Conservation (phyloP, 2,329 filamentous ascomycete genomes). For the Tolypocladium ophioglossoides region DNA sequence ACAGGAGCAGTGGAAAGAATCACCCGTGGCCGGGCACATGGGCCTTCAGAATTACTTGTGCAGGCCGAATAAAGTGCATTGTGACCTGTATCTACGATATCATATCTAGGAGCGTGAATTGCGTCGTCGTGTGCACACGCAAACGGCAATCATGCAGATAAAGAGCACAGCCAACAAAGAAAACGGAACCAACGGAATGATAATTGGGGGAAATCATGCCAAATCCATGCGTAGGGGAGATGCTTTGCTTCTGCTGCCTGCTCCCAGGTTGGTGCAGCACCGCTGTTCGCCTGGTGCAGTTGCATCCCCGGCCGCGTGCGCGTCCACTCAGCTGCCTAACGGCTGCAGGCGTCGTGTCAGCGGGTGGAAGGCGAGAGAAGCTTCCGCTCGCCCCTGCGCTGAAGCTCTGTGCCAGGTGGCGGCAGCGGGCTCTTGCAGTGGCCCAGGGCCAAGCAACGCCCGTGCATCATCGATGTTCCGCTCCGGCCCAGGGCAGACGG, state of each 20-base stretch:
- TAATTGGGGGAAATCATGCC: not conserved
- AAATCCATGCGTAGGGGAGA: not conserved
- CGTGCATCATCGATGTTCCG: slow-evolving; percentile 26
- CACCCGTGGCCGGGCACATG: too few relatives aligned
- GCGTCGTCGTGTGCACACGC: too few relatives aligned
- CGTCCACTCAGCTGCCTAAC: slow-evolving; percentile 6
- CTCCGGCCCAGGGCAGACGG: slow-evolving; percentile 14
- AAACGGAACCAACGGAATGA: not conserved
- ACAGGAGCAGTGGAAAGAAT: too few relatives aligned
- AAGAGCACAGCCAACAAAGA: not conserved
- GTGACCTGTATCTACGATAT: too few relatives aligned
- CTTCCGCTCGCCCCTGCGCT: slow-evolving; percentile 14
- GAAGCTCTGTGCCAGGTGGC: not conserved
- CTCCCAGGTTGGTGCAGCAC: not conserved
- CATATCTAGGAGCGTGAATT: too few relatives aligned
- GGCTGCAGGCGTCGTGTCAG: not conserved
- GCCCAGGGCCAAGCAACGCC: not conserved
- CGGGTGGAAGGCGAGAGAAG: slow-evolving; percentile 19
- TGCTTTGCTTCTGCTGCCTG: not conserved
- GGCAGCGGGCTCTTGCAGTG: not conserved
- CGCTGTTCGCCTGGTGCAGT: not conserved
- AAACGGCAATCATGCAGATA: too few relatives aligned
- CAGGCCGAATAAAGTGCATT: too few relatives aligned
- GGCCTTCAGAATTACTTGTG: too few relatives aligned
- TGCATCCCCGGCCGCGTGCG: slow-evolving; percentile 1